phyloP scores from a whole-genome alignment of 2,329 filamentous ascomycete genomes.

The Nigrospora oryzae region DNA sequence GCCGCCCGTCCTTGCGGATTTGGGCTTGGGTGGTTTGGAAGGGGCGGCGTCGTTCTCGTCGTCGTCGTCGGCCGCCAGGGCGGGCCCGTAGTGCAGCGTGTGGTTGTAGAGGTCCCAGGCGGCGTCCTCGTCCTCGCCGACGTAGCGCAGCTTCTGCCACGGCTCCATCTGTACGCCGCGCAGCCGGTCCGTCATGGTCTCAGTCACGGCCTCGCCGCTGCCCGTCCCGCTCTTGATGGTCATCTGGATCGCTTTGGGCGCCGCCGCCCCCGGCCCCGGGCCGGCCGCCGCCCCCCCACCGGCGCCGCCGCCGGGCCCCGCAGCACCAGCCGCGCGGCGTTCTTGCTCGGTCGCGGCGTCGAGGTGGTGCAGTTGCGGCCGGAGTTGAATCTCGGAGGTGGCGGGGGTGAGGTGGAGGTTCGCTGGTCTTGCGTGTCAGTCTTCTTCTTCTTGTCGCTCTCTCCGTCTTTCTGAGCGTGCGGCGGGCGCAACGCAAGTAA shows the following conservation, averaged over 20 bases:
- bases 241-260: conserved; percentile 70
- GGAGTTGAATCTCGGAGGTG: conserved; percentile 76
- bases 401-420: conserved; percentile 82
- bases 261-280: conserved; percentile 37
- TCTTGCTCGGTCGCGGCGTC: conserved; percentile 75
- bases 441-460: neutral
- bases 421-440: conserved; percentile 36
- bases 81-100: conserved; percentile 50
- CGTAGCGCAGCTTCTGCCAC: conserved; percentile 74
- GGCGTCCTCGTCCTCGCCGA: conserved; percentile 69
- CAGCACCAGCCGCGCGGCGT: conserved; percentile 31
- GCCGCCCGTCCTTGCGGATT: conserved; percentile 14
- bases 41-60: no score
- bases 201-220: conserved; percentile 30
- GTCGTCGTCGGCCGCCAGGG: conserved; percentile 3
- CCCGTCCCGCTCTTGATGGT: conserved; percentile 72
- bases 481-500: neutral
- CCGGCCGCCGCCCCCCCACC: conserved; percentile 19
- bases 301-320: conserved; percentile 13
- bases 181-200: conserved; percentile 66
- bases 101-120: conserved; percentile 72
- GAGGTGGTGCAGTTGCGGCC: conserved; percentile 86
- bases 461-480: neutral
- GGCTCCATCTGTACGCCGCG: conserved; percentile 70
- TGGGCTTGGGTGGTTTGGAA: conserved; percentile 5